phyloP scores from a whole-genome alignment of 495 filamentous ascomycete species.

The Staphylotrichum tortipilum region DNA sequence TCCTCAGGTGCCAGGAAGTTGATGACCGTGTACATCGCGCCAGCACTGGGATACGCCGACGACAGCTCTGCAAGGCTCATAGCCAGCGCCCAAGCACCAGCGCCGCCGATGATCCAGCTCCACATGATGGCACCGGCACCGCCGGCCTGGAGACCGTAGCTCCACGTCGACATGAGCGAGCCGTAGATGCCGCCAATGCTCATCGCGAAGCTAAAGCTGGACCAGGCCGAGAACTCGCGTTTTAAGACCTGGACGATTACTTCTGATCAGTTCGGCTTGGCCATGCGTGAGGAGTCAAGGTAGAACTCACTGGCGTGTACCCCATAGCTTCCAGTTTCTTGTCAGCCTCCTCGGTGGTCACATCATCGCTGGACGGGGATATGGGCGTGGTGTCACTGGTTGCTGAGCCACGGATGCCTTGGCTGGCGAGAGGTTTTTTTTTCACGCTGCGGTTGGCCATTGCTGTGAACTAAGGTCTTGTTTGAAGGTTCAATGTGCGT shows the following conservation, averaged over 20 bases:
- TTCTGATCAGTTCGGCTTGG: background rate
- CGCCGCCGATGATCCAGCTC: slow-evolving; percentile 58
- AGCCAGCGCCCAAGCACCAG: slow-evolving; percentile 56
- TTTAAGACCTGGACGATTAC: slow-evolving; percentile 50
- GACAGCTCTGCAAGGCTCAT: slow-evolving; percentile 49
- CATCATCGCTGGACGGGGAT: slow-evolving; percentile 3
- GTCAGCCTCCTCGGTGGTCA: slow-evolving; percentile 20
- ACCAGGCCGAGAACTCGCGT: slow-evolving; percentile 54
- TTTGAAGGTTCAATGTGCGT: too few species aligned
- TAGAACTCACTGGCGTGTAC: slow-evolving; percentile 23
- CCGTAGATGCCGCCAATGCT: slow-evolving; percentile 53
- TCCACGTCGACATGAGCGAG: slow-evolving; percentile 53
- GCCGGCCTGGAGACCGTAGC: slow-evolving; percentile 51
- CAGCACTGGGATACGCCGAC: slow-evolving; percentile 51
- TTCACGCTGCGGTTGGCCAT: background rate
- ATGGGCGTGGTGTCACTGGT: slow-evolving; percentile 1
- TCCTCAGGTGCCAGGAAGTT: slow-evolving; percentile 34
- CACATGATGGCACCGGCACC: slow-evolving; percentile 53
- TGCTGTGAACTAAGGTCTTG: too few species aligned
- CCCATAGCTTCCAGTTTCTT: slow-evolving; percentile 27
- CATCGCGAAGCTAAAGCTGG: slow-evolving; percentile 57
- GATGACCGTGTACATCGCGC: slow-evolving; percentile 45
- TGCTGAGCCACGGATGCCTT: background rate
- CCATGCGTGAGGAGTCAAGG: background rate
- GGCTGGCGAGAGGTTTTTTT: background rate